Base-by-base conservation (phyloP, 148 eudicot genomes). In the Drosera capensis region DNA sequence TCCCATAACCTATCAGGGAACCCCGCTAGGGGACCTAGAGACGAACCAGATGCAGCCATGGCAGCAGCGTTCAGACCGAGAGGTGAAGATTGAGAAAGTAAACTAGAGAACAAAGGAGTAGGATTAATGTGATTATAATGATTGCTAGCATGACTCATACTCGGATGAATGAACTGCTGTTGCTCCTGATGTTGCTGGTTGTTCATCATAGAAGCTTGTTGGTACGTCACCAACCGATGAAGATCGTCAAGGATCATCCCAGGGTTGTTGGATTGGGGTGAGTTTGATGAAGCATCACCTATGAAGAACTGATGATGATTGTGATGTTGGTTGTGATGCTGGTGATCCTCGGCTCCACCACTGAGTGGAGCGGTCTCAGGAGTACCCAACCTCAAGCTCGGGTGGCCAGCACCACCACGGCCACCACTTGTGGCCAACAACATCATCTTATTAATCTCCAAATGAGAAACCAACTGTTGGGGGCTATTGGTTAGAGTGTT, bases 1-100 rank as follows among this genome's bases (percentile, higher is more conserved):
- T 77, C 95, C 95, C 95, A 85, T 25, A 72, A 40, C 47, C 78
- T 49, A 9, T 76, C 90, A 0, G 65, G 25, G 28, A 55, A 71
- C 5, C 54, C 58, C 30, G 58, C 60, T 18, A 25, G 23, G 23
- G 67, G 43, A 23, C 22, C 23, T 31, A 29, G 21, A 50, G 65
- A 8, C 36, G 59, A 26, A 2, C 38, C 48, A 2, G 42, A 60
- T 46, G 56, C 40, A 23, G 56, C 25, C 12, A 40, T 23, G 7
- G 44, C 2, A 7, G 45, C 26, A 12, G 39, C 42, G 45, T 37
- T 54, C 65, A 16, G 55, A 26, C 44, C 54, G 56, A 0, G 58
- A 52, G 25, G 56, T 49, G 20, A 55, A 54, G 25, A 49, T 3
- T 34, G 38, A 2, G 38, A 34, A 15, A 34, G 9, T 34, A 34